Evolutionary conservation across 179 eudicot genomes (phyloP).

Genomic region (Silene coronaria): DNA sequence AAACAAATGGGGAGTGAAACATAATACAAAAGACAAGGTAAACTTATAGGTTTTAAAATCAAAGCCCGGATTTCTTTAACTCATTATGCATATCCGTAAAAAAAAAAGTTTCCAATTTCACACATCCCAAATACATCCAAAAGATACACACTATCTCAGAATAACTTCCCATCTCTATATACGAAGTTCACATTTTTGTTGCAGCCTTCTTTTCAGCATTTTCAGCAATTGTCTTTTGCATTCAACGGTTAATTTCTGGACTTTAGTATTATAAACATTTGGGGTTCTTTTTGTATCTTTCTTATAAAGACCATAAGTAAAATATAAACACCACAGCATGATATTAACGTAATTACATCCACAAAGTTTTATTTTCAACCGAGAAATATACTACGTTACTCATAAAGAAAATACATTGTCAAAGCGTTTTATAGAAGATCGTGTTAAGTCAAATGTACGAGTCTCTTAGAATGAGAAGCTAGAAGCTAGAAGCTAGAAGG

Average conservation of each 20-base stretch:
- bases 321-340: background rate
- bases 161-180: background rate
- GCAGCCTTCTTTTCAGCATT: background rate
- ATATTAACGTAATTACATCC: background rate
- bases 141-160: no score
- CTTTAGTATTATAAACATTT: background rate
- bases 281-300: background rate
- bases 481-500: background rate
- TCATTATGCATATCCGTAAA: background rate
- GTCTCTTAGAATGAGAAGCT: background rate
- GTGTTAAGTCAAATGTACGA: background rate
- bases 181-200: no score
- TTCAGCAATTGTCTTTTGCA: background rate
- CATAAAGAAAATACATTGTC: background rate
- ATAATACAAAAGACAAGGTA: no score
- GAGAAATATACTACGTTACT: no score
- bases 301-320: background rate
- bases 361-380: no score
- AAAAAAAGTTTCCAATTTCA: background rate
- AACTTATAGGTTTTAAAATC: no score
- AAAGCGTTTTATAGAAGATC: background rate
- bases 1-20: no score
- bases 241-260: background rate
- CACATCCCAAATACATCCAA: background rate
- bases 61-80: no score